Percentiles rank a stretch among this genome's conserved stretches.
Conservation (phyloP, 139 green algal genomes). For the Micractinium sp. region DNA sequence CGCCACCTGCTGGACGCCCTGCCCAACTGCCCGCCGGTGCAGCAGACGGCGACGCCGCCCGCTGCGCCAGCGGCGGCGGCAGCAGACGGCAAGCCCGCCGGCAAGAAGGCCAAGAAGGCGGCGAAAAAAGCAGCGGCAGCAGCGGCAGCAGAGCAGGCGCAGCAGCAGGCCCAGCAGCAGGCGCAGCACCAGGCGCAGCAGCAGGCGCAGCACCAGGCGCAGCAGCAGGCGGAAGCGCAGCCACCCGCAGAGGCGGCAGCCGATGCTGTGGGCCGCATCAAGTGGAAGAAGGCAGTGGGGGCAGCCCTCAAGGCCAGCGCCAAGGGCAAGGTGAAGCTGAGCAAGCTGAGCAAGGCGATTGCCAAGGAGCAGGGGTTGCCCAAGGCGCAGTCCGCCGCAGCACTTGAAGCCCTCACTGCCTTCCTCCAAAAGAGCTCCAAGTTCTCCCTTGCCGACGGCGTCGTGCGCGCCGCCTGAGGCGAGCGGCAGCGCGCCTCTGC, state of each 20-base stretch:
- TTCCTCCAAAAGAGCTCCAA: neutral
- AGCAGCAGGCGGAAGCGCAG: neutral
- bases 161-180: neutral
- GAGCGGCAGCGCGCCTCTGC: neutral
- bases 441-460: neutral
- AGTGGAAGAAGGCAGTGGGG: slow-evolving; percentile 35
- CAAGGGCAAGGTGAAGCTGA: slow-evolving; percentile 20
- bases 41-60: neutral
- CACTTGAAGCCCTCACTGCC: slow-evolving; percentile 4
- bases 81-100: neutral
- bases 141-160: slow-evolving; percentile 6
- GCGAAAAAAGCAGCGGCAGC: neutral
- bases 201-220: neutral
- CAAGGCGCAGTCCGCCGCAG: slow-evolving; percentile 2
- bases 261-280: neutral
- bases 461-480: slow-evolving; percentile 18
- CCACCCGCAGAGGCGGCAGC: neutral
- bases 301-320: slow-evolving; percentile 13
- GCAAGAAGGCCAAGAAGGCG: neutral
- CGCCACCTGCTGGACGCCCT: slow-evolving; percentile 17
- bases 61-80: neutral
- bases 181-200: slow-evolving; percentile 11
- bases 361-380: slow-evolving; percentile 31
- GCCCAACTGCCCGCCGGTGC: neutral
- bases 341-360: slow-evolving; percentile 28